Evolutionary conservation across 768 basidiomycete species (phyloP).

Genomic region (Boletus sensibilis): DNA sequence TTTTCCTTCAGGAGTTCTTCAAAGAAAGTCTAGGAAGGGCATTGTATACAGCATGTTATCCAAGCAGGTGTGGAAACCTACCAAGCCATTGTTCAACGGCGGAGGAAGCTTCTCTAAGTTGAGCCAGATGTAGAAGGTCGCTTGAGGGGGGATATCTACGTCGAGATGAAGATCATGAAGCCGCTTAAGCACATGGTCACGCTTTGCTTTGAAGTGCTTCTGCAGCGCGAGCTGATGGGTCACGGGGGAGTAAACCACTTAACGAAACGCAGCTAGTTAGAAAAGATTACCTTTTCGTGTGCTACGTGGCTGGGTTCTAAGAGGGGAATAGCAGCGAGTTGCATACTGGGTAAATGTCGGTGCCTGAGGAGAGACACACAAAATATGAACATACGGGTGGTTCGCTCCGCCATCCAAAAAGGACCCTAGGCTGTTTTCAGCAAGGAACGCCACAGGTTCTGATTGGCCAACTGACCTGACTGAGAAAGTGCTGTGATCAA

Average conservation of each 20-base stretch:
- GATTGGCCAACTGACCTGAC: slow-evolving; percentile 47
- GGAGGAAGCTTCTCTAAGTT: slow-evolving; percentile 75
- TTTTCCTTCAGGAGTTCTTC: slow-evolving; percentile 90
- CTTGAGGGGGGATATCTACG: slow-evolving; percentile 70
- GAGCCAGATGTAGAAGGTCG: slow-evolving; percentile 96
- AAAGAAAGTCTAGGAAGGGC: slow-evolving; percentile 72
- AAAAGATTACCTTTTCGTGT: slow-evolving; percentile 58
- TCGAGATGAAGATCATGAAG: slow-evolving; percentile 75
- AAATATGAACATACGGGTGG: slow-evolving; percentile 64
- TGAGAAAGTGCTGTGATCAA: slow-evolving; percentile 89
- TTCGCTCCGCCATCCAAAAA: slow-evolving; percentile 96
- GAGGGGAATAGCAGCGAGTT: slow-evolving; percentile 84
- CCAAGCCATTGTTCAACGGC: slow-evolving; percentile 86
- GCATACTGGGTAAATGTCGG: slow-evolving; percentile 49
- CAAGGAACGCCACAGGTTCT: background rate
- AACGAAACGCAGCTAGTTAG: background rate
- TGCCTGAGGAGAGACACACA: background rate
- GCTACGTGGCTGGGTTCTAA: slow-evolving; percentile 68
- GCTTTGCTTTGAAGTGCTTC: slow-evolving; percentile 86
- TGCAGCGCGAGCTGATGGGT: slow-evolving; percentile 69
- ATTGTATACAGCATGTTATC: slow-evolving; percentile 1
- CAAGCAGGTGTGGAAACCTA: slow-evolving; percentile 33
- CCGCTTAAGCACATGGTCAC: slow-evolving; percentile 85
- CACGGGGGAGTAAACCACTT: background rate
- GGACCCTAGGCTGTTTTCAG: slow-evolving; percentile 46